phyloP scores from a whole-genome alignment of 2,329 filamentous ascomycete genomes.

The Colletotrichum sp. region DNA sequence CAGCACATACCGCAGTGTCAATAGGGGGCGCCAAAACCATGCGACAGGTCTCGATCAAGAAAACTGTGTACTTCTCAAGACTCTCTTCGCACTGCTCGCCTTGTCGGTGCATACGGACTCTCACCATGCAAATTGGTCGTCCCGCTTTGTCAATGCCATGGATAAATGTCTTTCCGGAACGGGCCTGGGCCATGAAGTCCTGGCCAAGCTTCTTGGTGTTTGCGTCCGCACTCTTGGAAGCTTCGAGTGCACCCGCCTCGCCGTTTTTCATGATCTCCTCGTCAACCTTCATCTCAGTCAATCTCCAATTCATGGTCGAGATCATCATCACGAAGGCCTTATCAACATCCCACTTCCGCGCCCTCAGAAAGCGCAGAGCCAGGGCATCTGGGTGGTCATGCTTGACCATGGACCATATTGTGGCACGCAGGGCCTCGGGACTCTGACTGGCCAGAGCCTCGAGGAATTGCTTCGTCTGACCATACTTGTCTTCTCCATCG shows the following conservation, averaged over 20 bases:
- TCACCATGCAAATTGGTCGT: conserved; percentile 84
- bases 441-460: conserved; percentile 78
- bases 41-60: conserved; percentile 91
- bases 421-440: conserved; percentile 78
- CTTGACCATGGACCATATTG: conserved; percentile 95
- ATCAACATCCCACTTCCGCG: conserved; percentile 95
- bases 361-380: conserved; percentile 80
- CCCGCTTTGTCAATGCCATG: conserved; percentile 87
- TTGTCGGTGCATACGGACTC: conserved; percentile 80
- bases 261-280: conserved; percentile 83
- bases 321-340: conserved; percentile 94
- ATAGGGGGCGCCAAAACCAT: conserved; percentile 80
- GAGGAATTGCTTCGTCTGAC: conserved; percentile 84
- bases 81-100: conserved; percentile 83
- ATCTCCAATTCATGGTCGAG: conserved; percentile 91
- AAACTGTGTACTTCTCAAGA: conserved; percentile 90
- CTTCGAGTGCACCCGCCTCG: conserved; percentile 69
- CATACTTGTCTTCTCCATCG: conserved; percentile 86
- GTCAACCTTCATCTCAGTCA: conserved; percentile 84
- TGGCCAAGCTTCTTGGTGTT: conserved; percentile 69
- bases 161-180: conserved; percentile 91
- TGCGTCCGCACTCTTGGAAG: conserved; percentile 60
- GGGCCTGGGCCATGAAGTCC: conserved; percentile 83
- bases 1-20: conserved; percentile 84
- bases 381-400: conserved; percentile 91